Evolutionary conservation across 2,329 filamentous ascomycete species (phyloP), one percentile per base, ranked within the genome.

Genomic region (Diaporthe longicolla): DNA sequence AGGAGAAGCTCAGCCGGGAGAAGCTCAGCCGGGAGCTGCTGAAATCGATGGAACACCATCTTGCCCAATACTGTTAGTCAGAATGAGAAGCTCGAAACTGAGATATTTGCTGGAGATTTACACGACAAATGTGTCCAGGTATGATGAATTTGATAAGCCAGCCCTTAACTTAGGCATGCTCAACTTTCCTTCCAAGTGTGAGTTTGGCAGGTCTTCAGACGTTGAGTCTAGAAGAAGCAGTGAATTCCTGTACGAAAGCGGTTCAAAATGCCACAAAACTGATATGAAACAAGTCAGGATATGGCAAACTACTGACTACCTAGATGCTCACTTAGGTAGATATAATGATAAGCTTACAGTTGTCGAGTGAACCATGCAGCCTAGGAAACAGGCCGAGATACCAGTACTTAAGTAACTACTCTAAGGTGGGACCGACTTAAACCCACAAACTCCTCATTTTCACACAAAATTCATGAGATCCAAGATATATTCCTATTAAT

Each of bases 11-110:
- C n/a, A n/a, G n/a, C n/a, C n/a, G n/a, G 63, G 11, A 32, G 63
- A 24, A 68, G 63, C 48, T 54, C 63, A 8, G 9, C 15, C 10
- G 63, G 63, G 48, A 68, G 48, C 63, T 54, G 32, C 32, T 40
- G 45, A 21, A 68, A 68, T 29, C 3, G 48, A n/a, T 40, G 48
- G 48, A 52, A 68, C 11, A 3, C 32, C 63, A 54, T 68, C 17
- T 68, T 40, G 3, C 3, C 17, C 2, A 4, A 0, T 13, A 5
- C 11, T 29, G n/a, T 54, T 10, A 40, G 32, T 8, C 17, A 13
- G 8, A 29, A 21, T 37, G 29, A 9, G 21, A 4, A 8, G 17
- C 3, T 32, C n/a, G 13, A 40, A 21, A 26, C 9, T 37, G 29
- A 37, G 19, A 8, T 21, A 9, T 37, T 21, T 66, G 13, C 1